Base-by-base conservation (phyloP, 1,284 basidiomycete genomes). In the Tylopilus sp. region DNA sequence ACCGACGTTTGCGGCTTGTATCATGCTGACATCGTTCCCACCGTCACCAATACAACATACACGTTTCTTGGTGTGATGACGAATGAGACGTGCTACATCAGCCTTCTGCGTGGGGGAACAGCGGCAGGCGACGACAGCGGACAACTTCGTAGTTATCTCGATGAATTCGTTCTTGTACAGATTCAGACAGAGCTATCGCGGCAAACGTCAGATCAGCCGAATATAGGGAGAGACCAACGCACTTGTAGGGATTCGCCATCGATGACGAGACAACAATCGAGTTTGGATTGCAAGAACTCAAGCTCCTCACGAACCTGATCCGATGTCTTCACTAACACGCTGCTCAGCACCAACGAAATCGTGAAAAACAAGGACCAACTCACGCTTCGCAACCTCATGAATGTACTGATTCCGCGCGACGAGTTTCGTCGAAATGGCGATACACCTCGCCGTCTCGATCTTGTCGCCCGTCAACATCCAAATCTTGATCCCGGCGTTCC, bases 401-500 rank as follows among this genome's bases (percentile, higher is more conserved):
- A 99, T 97, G 68, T 98, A 98, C 70, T 99, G 97, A 65, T 94
- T 94, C 61, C 97, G 80, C 17, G 93, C 90, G 0, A 99, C 96
- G 24, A 99, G 78, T 69, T 98, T 99, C 28, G 92, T 97, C 33
- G 94, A 98, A 57, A 98, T 94, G 1, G 96, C 95, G 63, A 99
- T 99, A 72, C 95, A 98, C 29, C 95, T 91, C 8, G 97, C 97
- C 4, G 97, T 99, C 77, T 99, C 97, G 57, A 99, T 94, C 77
- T 99, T 99, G 74, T 99, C 97, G 0, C 97, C 97, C 0, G 97
- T 99, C 63, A 99, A 77, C 97, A 99, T 99, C 97, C 97, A 99
- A 52, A 99, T 98, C 78, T 94, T 98, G 73, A 99, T 88, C 2
- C 96, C 96, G 0, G 96, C 97, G 68, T 99, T 99, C 57, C 95